A percentile compares a stretch with the other conserved stretches of the same genome.
phyloP scores from a whole-genome alignment of 1,284 basidiomycete species.

The Omphalotus olearius region DNA sequence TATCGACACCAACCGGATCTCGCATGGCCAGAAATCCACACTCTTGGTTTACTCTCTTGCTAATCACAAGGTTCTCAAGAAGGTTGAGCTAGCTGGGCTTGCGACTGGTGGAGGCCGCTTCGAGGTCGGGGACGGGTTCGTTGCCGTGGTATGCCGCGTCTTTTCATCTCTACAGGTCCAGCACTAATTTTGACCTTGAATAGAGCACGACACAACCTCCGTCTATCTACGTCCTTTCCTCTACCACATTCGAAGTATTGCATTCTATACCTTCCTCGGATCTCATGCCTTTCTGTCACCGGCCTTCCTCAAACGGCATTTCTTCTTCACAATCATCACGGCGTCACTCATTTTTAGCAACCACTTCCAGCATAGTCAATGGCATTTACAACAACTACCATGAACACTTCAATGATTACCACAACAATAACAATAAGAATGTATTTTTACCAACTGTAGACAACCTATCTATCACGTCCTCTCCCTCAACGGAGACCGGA shows the following conservation, averaged over 20 bases:
- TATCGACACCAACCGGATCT: neutral
- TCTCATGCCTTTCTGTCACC: slow-evolving; percentile 36
- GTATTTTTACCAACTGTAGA: slow-evolving; percentile 33
- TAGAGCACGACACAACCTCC: slow-evolving; percentile 57
- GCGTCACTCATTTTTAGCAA: slow-evolving; percentile 14
- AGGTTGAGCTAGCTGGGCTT: slow-evolving; percentile 38
- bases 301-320: slow-evolving; percentile 5
- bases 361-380: slow-evolving; percentile 14
- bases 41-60: slow-evolving; percentile 60
- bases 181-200: neutral
- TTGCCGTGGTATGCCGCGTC: slow-evolving; percentile 51
- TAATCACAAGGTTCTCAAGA: slow-evolving; percentile 51
- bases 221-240: slow-evolving; percentile 53
- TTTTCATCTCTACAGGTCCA: neutral
- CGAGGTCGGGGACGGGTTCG: slow-evolving; percentile 43
- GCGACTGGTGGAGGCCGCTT: slow-evolving; percentile 33
- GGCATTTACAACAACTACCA: slow-evolving; percentile 21
- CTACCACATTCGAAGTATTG: slow-evolving; percentile 47
- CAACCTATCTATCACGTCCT: slow-evolving; percentile 7
- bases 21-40: slow-evolving; percentile 23
- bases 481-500: neutral
- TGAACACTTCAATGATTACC: slow-evolving; percentile 19
- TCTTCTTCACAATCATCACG: slow-evolving; percentile 6
- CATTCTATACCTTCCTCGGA: slow-evolving; percentile 45
- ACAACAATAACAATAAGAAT: slow-evolving; percentile 26